Conservation (phyloP, 2,329 filamentous ascomycete species). For the Arachnomyces sp. region DNA sequence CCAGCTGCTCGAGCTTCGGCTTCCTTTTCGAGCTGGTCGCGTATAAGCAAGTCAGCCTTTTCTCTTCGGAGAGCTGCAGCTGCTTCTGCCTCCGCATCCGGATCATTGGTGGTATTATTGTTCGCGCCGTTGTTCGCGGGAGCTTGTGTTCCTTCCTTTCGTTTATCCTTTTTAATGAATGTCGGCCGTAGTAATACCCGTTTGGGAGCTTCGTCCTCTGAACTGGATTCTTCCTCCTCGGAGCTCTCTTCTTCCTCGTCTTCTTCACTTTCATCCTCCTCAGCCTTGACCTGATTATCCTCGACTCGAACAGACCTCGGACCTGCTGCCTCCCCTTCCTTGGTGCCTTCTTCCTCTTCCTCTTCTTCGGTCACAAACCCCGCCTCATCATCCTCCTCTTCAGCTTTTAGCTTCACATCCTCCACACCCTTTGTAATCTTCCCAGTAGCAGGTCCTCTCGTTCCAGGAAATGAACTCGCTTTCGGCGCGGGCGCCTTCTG, state of each 20-base stretch:
- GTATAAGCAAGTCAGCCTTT: conserved; percentile 69
- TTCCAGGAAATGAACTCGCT: conserved; percentile 30
- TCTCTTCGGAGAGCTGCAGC: conserved; percentile 53
- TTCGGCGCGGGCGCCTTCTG: conserved; percentile 39
- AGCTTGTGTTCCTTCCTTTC: conserved; percentile 34
- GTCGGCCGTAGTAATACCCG: conserved; percentile 56
- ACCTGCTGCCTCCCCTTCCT: conserved; percentile 14
- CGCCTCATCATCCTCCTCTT: conserved; percentile 43
- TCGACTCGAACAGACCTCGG: conserved; percentile 19
- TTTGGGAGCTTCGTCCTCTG: conserved; percentile 51
- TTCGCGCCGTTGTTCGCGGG: conserved; percentile 14
- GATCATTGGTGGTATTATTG: conserved; percentile 15
- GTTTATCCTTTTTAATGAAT: conserved; percentile 58
- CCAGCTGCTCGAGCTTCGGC: conserved; percentile 65
- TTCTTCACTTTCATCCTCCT: conserved; percentile 49
- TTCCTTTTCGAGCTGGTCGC: conserved; percentile 80
- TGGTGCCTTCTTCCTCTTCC: conserved; percentile 21
- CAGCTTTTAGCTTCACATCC: conserved; percentile 29
- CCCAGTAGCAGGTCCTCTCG: conserved; percentile 14
- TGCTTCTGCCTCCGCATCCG: conserved; percentile 35
- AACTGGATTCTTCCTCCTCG: conserved; percentile 50
- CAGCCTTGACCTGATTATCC: conserved; percentile 33
- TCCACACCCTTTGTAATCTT: conserved; percentile 26
- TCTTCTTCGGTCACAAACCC: conserved; percentile 55
- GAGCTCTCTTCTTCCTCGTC: conserved; percentile 40